Percentiles rank a stretch among this genome's conserved stretches.
These are phyloP conservation scores for Xylariomycetidae sp. DNA, from an alignment of 2,329 filamentous ascomycete species.

Conservation along the genomic window DNA sequence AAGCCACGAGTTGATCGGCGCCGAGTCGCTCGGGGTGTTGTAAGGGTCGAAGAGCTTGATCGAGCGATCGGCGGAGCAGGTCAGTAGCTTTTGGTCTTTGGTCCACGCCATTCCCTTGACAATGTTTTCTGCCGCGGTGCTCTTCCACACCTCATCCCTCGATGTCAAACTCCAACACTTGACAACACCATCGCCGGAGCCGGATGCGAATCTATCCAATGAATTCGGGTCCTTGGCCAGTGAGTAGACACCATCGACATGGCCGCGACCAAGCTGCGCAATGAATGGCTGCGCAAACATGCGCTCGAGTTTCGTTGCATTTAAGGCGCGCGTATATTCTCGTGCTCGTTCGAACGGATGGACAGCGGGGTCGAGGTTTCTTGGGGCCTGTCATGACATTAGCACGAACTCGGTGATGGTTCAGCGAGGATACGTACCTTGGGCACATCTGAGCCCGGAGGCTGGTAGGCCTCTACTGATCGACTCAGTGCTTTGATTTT, in stretches of 20 bases:
- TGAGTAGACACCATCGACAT: slow-evolving; percentile 84
- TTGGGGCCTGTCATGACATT: slow-evolving; percentile 27
- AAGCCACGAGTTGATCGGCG: slow-evolving; percentile 79
- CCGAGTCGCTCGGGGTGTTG: slow-evolving; percentile 58
- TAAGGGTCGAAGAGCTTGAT: slow-evolving; percentile 93
- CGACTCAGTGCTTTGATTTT: slow-evolving; percentile 64
- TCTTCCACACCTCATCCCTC: slow-evolving; percentile 62
- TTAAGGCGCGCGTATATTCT: slow-evolving; percentile 43
- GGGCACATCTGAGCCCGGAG: slow-evolving; percentile 58
- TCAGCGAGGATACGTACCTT: slow-evolving; percentile 53
- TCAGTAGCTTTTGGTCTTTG: slow-evolving; percentile 74
- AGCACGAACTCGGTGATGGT: slow-evolving; percentile 25
- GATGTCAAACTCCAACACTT: slow-evolving; percentile 43
- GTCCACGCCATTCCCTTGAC: slow-evolving; percentile 92
- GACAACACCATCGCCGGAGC: slow-evolving; percentile 84
- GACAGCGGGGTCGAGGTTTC: slow-evolving; percentile 13
- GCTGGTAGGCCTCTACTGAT: slow-evolving; percentile 57
- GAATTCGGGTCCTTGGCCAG: slow-evolving; percentile 75
- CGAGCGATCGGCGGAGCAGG: slow-evolving; percentile 78
- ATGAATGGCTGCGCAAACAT: slow-evolving; percentile 77
- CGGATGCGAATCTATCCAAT: slow-evolving; percentile 70
- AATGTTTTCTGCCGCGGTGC: slow-evolving; percentile 85
- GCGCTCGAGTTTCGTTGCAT: slow-evolving; percentile 81
- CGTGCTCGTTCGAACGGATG: slow-evolving; percentile 7
- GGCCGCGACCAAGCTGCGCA: slow-evolving; percentile 78